Conservation (phyloP, 352 stramenopile genomes). For the Poterioochromonas sp. region DNA sequence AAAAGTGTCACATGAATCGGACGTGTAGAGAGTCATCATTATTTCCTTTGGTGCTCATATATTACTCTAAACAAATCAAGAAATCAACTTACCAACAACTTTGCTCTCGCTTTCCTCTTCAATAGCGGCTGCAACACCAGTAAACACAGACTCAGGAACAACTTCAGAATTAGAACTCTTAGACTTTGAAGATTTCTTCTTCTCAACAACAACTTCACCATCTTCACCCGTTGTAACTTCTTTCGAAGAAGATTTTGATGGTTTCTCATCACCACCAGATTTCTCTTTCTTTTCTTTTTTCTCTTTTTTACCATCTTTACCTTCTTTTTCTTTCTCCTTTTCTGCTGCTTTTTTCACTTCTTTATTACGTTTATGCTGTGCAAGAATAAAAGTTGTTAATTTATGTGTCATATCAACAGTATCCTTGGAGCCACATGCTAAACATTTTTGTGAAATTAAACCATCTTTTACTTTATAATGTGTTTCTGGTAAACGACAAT, state of each 20-base stretch:
- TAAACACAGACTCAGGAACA: neutral
- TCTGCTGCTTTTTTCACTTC: constrained; percentile 52
- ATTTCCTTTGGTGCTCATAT: neutral
- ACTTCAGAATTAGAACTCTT: constrained; percentile 50
- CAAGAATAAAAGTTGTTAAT: constrained; percentile 91
- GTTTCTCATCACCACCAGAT: neutral
- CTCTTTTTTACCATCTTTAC: constrained; percentile 65
- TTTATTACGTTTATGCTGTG: constrained; percentile 82
- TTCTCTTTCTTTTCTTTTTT: constrained; percentile 66
- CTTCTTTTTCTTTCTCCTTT: constrained; percentile 71
- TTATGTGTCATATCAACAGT: constrained; percentile 96
- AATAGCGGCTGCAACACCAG: constrained; percentile 42
- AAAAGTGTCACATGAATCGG: neutral
- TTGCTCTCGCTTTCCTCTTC: constrained; percentile 52
- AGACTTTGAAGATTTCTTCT: constrained; percentile 46
- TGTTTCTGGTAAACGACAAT: constrained; percentile 91
- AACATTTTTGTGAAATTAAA: constrained; percentile 94
- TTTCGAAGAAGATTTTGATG: constrained; percentile 38
- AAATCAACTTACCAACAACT: neutral
- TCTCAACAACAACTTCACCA: constrained; percentile 32
- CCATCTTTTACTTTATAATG: constrained; percentile 96
- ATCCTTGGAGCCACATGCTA: constrained; percentile 89
- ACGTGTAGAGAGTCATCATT: neutral
- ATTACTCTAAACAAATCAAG: neutral
- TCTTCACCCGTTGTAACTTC: constrained; percentile 27